Base-by-base conservation (phyloP, 352 stramenopile species). In the Phytophthora fragariae region DNA sequence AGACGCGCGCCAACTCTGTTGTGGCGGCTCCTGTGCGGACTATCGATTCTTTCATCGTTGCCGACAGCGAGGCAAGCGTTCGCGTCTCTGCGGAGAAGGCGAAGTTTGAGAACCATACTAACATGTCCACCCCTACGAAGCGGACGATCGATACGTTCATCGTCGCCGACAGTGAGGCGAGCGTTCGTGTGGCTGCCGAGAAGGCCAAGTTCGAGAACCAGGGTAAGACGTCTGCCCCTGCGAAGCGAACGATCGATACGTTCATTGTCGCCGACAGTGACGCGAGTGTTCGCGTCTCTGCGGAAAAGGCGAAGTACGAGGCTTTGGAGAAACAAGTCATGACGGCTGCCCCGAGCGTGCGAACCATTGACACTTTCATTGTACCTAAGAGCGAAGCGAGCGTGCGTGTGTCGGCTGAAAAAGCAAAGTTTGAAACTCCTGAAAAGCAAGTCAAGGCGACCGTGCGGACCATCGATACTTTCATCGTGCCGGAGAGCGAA, bases 1-100 rank as follows among this genome's bases (percentile, higher is more conserved):
- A 93, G 73, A 90, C 92, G 67, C 80, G 85, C 44, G 65, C 82
- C 53, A 73, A 88, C 57, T 88, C 80, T 17, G 70, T 91, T n/a
- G 77, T 87, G 21, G 68, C 75, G 2, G 52, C 72, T 53, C 57
- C 72, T 19, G 62, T 75, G 53, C 75, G 75, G 37, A 79, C 75
- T 11, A 68, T 81, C 12, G 75, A 81, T 41, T 76, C 70, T 17
- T 81, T 81, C 54, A 75, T 81, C 24, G 69, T 77, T 3, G 44
- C 64, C 12, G 69, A 76, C 14, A 76, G 65, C 15, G 68, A 82
- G 41, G 67, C 62, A 4, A 82, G 67, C 44, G 68, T 82, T 17
- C 75, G 72, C 37, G 75, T 82, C 31, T 68, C 66, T 8, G 72
- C 75, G 17, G 75, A 82, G 41, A 82, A 76, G 55, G 60, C 65